Conservation (phyloP, 2,329 filamentous ascomycete species). For the Penicillium sp. region DNA sequence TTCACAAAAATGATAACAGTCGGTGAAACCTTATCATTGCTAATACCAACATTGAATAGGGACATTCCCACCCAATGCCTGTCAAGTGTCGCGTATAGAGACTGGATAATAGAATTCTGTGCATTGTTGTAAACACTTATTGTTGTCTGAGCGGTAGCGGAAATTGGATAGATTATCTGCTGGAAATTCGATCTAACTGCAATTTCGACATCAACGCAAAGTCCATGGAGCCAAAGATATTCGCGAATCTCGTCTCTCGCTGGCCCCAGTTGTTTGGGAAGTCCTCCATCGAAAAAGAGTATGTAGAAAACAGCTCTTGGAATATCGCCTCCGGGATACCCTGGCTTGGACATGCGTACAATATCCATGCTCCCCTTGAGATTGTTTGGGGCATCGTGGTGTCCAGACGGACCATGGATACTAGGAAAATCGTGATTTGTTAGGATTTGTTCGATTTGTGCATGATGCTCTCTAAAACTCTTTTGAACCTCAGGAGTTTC, state of each 20-base stretch:
- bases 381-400: background rate
- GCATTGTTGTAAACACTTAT: background rate
- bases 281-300: background rate
- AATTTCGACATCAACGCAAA: background rate
- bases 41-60: background rate
- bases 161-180: background rate
- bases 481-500: background rate
- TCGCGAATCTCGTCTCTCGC: background rate
- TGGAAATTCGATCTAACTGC: background rate
- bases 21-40: background rate
- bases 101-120: background rate
- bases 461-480: background rate
- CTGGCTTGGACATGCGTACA: background rate
- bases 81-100: background rate
- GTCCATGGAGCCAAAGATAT: background rate
- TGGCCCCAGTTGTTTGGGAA: background rate
- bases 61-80: background rate
- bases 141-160: too few relatives aligned
- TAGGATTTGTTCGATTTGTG: background rate
- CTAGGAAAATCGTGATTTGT: background rate
- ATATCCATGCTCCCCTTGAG: background rate
- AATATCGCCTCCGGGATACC: background rate
- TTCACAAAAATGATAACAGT: background rate
- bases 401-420: background rate
- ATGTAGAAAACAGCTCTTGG: background rate